Evolutionary conservation across 768 basidiomycete species (phyloP).

Genomic region (Tricholoma hemisulphureum): DNA sequence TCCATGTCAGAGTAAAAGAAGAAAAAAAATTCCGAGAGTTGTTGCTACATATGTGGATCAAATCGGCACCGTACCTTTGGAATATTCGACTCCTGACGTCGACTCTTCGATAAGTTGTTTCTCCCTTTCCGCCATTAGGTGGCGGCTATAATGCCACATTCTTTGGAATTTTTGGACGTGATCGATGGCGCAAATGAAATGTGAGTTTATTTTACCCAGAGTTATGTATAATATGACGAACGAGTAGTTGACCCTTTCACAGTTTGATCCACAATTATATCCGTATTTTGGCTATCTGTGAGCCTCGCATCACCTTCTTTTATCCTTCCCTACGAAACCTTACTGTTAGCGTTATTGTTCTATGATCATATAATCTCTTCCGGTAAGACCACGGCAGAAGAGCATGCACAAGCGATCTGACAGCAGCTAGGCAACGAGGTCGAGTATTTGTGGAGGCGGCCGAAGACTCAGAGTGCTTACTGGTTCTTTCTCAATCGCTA

Average conservation of each 20-base stretch:
- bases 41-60: too few relatives aligned
- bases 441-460: slow-evolving; percentile 43
- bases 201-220: slow-evolving; percentile 1
- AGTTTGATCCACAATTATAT: slow-evolving; percentile 27
- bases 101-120: neutral
- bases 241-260: slow-evolving; percentile 11
- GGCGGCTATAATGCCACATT: slow-evolving; percentile 11
- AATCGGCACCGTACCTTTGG: too few relatives aligned
- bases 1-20: too few relatives aligned
- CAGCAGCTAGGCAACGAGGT: slow-evolving; percentile 36
- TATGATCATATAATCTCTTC: slow-evolving; percentile 40
- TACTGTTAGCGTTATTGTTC: slow-evolving; percentile 33
- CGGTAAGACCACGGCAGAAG: slow-evolving; percentile 20
- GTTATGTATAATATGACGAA: neutral
- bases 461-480: slow-evolving; percentile 36
- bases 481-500: slow-evolving; percentile 55
- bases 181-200: slow-evolving; percentile 8
- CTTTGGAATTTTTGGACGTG: slow-evolving; percentile 8
- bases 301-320: slow-evolving; percentile 11
- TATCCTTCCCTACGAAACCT: neutral
- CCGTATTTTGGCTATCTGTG: slow-evolving; percentile 33
- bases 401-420: neutral
- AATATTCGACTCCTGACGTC: neutral
- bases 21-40: too few relatives aligned
- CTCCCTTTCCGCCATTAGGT: neutral